phyloP scores from a whole-genome alignment of 2,329 filamentous ascomycete species.

The Diaporthe vaccinii region DNA sequence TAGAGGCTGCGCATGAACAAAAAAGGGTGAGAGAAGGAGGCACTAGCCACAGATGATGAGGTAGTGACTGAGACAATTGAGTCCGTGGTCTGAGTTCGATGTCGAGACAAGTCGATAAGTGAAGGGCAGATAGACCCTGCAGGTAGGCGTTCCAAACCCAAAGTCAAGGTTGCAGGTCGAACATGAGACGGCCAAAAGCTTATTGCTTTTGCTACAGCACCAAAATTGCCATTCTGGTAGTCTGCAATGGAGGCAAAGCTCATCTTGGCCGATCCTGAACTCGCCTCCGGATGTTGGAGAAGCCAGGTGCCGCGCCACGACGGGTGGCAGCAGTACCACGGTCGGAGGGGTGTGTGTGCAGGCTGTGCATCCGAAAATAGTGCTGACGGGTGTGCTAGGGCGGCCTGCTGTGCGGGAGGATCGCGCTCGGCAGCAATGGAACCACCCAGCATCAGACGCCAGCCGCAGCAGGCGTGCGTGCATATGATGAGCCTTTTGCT shows the following conservation, averaged over 20 bases:
- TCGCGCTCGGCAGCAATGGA: slow-evolving; percentile 8
- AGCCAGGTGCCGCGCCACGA: slow-evolving; percentile 29
- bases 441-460: background rate
- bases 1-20: background rate
- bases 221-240: background rate
- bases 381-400: background rate
- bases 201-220: background rate
- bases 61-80: slow-evolving; percentile 2
- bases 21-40: background rate
- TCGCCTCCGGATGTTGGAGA: slow-evolving; percentile 16
- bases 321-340: background rate
- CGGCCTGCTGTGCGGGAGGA: slow-evolving; percentile 14
- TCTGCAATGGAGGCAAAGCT: background rate
- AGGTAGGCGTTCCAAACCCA: background rate
- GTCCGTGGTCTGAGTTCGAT: background rate
- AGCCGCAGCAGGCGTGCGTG: slow-evolving; percentile 6
- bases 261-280: background rate
- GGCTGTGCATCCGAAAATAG: slow-evolving; percentile 32
- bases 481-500: background rate
- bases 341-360: background rate
- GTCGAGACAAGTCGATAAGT: background rate
- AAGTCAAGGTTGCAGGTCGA: background rate
- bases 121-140: background rate
- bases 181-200: background rate
- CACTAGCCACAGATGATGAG: background rate